phyloP scores from a whole-genome alignment of 78 protist genomes.

The Planoprotostelium fungivorum region DNA sequence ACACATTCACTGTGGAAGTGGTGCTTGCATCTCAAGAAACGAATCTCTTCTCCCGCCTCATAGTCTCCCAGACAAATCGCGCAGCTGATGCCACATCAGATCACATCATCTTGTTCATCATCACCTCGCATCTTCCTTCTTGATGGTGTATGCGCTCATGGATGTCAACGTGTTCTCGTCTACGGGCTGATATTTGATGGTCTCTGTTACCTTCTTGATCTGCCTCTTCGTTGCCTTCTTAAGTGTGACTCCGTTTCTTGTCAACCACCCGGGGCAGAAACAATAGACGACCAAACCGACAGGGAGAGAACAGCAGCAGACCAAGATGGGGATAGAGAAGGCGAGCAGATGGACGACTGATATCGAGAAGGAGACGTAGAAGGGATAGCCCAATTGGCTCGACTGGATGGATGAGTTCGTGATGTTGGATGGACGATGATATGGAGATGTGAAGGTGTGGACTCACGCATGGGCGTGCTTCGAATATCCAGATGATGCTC shows the following conservation, averaged over 20 bases:
- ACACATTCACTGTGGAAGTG: constrained; percentile 15
- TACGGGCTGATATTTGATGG: neutral
- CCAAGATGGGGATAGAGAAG: neutral
- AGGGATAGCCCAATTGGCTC: neutral
- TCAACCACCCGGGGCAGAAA: neutral
- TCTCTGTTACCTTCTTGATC: neutral
- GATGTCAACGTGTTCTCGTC: neutral
- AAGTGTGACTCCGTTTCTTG: neutral
- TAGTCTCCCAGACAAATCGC: constrained; percentile 9
- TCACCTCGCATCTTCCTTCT: neutral
- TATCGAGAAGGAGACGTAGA: neutral
- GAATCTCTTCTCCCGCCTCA: neutral
- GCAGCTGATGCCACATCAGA: neutral
- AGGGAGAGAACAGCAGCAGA: neutral
- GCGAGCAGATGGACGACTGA: neutral
- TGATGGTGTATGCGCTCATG: neutral
- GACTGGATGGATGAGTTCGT: too few relatives aligned
- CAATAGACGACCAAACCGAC: neutral
- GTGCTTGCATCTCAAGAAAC: constrained; percentile 8
- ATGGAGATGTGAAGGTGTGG: neutral
- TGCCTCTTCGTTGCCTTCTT: neutral
- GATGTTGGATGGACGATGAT: too few relatives aligned
- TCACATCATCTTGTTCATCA: neutral
- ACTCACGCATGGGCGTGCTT: neutral
- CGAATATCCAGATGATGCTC: neutral